Base-by-base conservation (phyloP, 129 eudicot genomes). In the Erigeron canadensis region DNA sequence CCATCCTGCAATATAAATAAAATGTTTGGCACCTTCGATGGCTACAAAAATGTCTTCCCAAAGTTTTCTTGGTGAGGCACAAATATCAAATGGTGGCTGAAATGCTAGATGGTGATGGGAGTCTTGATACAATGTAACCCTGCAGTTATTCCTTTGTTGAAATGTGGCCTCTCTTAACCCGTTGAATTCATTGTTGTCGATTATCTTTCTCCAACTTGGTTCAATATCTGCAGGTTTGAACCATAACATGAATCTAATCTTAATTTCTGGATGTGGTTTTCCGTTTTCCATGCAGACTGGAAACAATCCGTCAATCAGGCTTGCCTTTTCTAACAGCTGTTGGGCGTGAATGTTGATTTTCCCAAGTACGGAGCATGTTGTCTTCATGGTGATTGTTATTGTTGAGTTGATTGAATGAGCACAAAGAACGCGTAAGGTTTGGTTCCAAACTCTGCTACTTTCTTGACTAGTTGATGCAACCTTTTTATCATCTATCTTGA, bases 1-100 rank as follows among this genome's bases (percentile, higher is more conserved):
- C 97, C 99, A 94, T 65, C 97, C 96, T 37, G 91, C 99, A 15
- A 94, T 94, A 80, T 94, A 94, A 77, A 94, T 78, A 69, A 90
- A 67, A 78, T 94, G 84, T 81, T 94, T 90, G 51, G 98, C 97
- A 41, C 85, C 96, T 44, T 87, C 98, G 59, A 94, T 79, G 59
- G 96, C 97, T 69, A 75, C 78, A 18, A 82, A 94, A 15, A 94
- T 83, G 47, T 94, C 98, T 78, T 94, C 98, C 98, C 98, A 94
- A 37, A 94, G 85, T 5, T 81, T 87, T 65, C 89, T 80, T 10
- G 96, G 90, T 9, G 63, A 72, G 1, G 81, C 83, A 66, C 82
- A 78, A 46, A 72, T 41, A 12, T 75, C 61, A 13, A 54, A 50
- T 2, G 98, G 96, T 9, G 98, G 96, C 47, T 81, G 84, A 67